Percentiles rank a stretch among this genome's conserved stretches.
These are phyloP conservation scores for Phragmites australis DNA, from an alignment of 176 grass and related monocot genomes.

Conservation along the genomic window DNA sequence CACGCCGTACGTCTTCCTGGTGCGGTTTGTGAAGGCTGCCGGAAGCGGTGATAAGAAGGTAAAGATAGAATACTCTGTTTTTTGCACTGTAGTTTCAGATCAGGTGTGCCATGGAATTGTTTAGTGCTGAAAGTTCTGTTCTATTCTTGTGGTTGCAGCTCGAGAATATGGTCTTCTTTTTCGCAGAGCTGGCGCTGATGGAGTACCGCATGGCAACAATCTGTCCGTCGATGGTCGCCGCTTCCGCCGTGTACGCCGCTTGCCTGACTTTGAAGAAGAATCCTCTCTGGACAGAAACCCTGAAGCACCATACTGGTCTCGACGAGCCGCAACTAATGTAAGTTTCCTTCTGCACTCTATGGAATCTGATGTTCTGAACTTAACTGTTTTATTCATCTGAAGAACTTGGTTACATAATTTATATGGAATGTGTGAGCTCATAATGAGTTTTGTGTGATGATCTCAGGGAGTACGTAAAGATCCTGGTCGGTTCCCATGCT, in stretches of 20 bases:
- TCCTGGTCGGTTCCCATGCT: constrained; percentile 40
- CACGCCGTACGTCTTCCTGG: constrained; percentile 68
- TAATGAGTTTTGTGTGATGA: neutral
- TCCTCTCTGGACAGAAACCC: constrained; percentile 68
- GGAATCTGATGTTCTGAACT: neutral
- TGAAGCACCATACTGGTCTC: constrained; percentile 58
- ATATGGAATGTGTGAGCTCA: neutral
- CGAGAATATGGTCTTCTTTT: constrained; percentile 61
- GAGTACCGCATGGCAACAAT: constrained; percentile 44
- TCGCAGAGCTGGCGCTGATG: constrained; percentile 58
- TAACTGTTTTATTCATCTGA: neutral
- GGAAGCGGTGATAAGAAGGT: constrained; percentile 58
- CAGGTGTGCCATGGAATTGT: neutral
- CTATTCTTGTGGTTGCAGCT: constrained; percentile 31
- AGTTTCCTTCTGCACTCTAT: neutral
- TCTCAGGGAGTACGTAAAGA: constrained; percentile 44
- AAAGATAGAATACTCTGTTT: neutral
- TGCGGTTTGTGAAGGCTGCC: constrained; percentile 69
- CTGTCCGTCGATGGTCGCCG: constrained; percentile 56
- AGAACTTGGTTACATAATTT: neutral
- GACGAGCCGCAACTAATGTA: constrained; percentile 53
- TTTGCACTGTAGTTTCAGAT: neutral
- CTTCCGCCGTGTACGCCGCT: constrained; percentile 63
- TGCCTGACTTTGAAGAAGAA: constrained; percentile 60
- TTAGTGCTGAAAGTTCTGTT: neutral